These are phyloP conservation scores for Ogataea degrootiae DNA, from an alignment of 805 yeast genomes.

Conservation along the genomic window DNA sequence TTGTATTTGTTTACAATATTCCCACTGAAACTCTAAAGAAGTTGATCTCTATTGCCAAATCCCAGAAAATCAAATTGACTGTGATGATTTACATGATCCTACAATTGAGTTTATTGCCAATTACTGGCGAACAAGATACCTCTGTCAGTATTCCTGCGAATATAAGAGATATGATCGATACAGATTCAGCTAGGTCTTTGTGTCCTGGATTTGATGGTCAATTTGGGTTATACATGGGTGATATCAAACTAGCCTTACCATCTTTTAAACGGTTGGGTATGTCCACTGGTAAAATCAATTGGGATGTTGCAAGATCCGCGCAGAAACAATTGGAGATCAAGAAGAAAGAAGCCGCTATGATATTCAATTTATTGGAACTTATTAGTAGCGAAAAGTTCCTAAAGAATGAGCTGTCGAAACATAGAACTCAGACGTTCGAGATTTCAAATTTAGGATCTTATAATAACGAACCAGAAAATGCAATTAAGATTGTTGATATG, in stretches of 20 bases:
- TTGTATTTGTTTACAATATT: conserved; percentile 4
- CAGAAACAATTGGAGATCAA: conserved; percentile 6
- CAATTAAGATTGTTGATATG: conserved; percentile 10
- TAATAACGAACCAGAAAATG: not conserved
- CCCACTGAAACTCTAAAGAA: conserved; percentile 2
- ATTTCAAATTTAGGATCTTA: conserved; percentile 19
- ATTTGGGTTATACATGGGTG: conserved; percentile 18
- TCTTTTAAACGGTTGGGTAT: conserved; percentile 5
- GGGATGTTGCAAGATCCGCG: conserved; percentile 11
- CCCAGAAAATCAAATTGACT: conserved; percentile 16
- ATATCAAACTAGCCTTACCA: conserved; percentile 9
- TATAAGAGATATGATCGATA: conserved; percentile 10
- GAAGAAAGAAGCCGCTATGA: not conserved
- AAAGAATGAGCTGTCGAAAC: not conserved
- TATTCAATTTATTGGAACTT: conserved; percentile 9
- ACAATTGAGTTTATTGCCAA: conserved; percentile 9
- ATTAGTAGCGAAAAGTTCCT: conserved; percentile 5
- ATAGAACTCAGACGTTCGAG: conserved; percentile 10
- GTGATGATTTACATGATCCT: conserved; percentile 10
- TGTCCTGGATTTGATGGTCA: conserved; percentile 2
- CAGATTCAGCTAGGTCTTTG: not conserved
- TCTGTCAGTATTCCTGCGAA: conserved; percentile 16
- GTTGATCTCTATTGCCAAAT: conserved; percentile 8
- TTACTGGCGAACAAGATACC: conserved; percentile 11
- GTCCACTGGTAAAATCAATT: conserved; percentile 2